Conservation (phyloP, 129 eudicot genomes). For the Flaveria trinervia region DNA sequence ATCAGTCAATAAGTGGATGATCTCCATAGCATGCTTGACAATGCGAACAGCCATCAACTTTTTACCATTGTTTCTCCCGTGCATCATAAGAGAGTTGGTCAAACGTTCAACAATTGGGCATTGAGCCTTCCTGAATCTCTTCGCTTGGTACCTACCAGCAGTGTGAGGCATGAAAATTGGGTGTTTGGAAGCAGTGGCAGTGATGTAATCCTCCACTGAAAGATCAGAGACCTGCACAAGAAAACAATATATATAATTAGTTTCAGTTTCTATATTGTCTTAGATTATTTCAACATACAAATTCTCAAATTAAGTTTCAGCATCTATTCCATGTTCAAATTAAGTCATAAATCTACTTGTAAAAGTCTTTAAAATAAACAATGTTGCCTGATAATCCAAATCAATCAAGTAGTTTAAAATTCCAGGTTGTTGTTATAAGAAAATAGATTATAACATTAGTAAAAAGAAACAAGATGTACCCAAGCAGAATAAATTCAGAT, state of each 20-base stretch:
- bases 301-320: not conserved
- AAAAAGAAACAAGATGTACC: not conserved
- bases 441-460: too few species aligned
- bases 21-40: conserved; percentile 83
- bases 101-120: conserved; percentile 83
- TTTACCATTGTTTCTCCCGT: conserved; percentile 82
- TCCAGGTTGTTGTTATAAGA: too few species aligned
- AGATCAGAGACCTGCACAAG: conserved; percentile 54
- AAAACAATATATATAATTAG: not conserved
- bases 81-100: conserved; percentile 93
- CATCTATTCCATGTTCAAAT: not conserved
- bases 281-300: not conserved
- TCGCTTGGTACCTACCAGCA: conserved; percentile 80
- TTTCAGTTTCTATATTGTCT: not conserved
- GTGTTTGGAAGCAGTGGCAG: conserved; percentile 71
- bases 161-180: conserved; percentile 81
- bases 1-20: conserved; percentile 75
- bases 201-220: conserved; percentile 77
- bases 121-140: conserved; percentile 79
- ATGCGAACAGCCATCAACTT: conserved; percentile 81
- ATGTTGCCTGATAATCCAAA: not conserved
- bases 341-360: not conserved
- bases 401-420: not conserved
- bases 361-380: not conserved
- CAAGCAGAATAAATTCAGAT: not conserved